Conservation (phyloP, 768 basidiomycete genomes). For the Xerocomus spinulosus region DNA sequence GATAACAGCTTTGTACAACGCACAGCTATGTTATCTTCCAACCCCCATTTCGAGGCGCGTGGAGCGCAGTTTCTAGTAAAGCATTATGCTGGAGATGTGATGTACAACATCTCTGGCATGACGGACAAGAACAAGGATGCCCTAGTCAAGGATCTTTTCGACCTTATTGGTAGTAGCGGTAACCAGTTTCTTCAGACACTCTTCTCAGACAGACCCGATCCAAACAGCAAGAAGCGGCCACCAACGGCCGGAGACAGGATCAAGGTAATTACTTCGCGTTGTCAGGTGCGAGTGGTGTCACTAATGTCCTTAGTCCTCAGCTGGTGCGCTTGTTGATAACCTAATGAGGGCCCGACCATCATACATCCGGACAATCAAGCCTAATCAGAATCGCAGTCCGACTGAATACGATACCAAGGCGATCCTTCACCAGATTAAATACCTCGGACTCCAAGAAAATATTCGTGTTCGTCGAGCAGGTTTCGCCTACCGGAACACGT, state of each 20-base stretch:
- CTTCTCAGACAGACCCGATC: slow-evolving; percentile 94
- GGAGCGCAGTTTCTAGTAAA: slow-evolving; percentile 92
- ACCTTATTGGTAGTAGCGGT: slow-evolving; percentile 73
- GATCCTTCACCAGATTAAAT: slow-evolving; percentile 98
- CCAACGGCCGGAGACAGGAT: slow-evolving; percentile 98
- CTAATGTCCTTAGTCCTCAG: slow-evolving; percentile 58
- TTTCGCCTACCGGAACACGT: slow-evolving; percentile 97
- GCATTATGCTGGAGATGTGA: slow-evolving; percentile 98
- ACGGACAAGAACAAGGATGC: slow-evolving; percentile 99
- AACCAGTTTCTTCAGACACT: slow-evolving; percentile 84
- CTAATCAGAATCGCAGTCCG: slow-evolving; percentile 91
- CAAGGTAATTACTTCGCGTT: slow-evolving; percentile 50
- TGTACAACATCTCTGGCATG: slow-evolving; percentile 97
- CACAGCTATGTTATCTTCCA: slow-evolving; percentile 71
- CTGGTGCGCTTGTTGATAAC: slow-evolving; percentile 93
- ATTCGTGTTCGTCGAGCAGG: slow-evolving; percentile 96
- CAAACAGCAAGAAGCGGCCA: slow-evolving; percentile 95
- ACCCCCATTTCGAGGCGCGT: slow-evolving; percentile 92
- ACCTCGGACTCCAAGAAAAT: slow-evolving; percentile 97
- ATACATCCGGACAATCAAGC: slow-evolving; percentile 99
- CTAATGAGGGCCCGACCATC: slow-evolving; percentile 96
- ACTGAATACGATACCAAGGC: slow-evolving; percentile 93
- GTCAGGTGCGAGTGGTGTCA: neutral
- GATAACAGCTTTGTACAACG: slow-evolving; percentile 97
- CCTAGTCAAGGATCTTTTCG: slow-evolving; percentile 89